Evolutionary conservation across 192 early-diverging fungal species (phyloP).

Genomic region (Rhizoclosmatium globosum): DNA sequence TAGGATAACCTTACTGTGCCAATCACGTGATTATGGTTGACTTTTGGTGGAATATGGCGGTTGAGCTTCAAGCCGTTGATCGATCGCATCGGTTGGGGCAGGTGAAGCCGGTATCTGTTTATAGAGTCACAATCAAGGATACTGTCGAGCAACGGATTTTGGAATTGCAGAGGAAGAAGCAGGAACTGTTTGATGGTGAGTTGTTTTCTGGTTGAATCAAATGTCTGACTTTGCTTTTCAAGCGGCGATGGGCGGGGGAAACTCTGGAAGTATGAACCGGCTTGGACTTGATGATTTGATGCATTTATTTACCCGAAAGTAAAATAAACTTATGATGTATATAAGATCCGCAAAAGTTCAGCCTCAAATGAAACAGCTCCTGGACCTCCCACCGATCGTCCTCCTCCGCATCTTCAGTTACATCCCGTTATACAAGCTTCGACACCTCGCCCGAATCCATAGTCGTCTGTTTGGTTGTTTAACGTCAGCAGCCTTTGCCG

Average conservation of each 20-base stretch:
- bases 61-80: conserved; percentile 73
- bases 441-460: too few species aligned
- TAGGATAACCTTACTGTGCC: conserved; percentile 54
- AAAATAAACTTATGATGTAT: too few species aligned
- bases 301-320: conserved; percentile 30
- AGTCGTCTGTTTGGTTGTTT: too few species aligned
- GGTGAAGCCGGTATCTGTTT: conserved; percentile 60
- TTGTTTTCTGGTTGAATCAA: not conserved
- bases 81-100: conserved; percentile 45
- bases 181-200: conserved; percentile 38
- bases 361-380: too few species aligned
- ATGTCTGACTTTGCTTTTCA: conserved; percentile 13
- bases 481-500: too few species aligned
- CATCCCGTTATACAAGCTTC: too few species aligned
- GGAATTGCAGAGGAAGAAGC: conserved; percentile 72
- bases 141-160: conserved; percentile 78
- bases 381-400: too few species aligned
- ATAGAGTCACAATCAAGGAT: conserved; percentile 67
- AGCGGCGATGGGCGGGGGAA: conserved; percentile 43
- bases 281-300: conserved; percentile 46
- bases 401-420: too few species aligned
- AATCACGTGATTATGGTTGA: conserved; percentile 54
- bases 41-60: conserved; percentile 72
- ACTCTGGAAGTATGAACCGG: conserved; percentile 24
- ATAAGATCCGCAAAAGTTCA: too few species aligned